phyloP scores from a whole-genome alignment of 2,329 filamentous ascomycete species.

The Daldinia sp. region DNA sequence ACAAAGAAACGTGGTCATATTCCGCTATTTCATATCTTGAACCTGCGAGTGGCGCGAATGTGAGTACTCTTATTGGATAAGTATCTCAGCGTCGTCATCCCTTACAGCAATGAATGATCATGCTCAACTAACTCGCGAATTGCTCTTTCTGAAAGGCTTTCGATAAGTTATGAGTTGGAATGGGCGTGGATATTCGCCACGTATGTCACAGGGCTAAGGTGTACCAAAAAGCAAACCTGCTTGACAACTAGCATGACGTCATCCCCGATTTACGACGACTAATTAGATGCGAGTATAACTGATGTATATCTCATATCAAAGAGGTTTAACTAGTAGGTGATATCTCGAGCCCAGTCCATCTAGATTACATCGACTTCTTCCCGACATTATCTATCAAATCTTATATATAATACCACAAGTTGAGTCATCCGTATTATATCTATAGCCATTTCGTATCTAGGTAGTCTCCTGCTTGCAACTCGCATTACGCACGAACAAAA shows the following conservation, averaged over 20 bases:
- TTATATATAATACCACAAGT: neutral
- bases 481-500: neutral
- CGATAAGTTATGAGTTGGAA: neutral
- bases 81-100: neutral
- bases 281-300: slow-evolving; percentile 36
- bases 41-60: neutral
- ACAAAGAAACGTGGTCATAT: neutral
- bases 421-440: neutral
- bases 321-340: neutral
- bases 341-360: neutral
- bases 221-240: slow-evolving; percentile 35
- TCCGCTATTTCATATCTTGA: neutral
- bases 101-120: neutral
- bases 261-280: slow-evolving; percentile 22
- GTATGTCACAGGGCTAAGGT: slow-evolving; percentile 26
- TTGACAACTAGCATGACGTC: slow-evolving; percentile 42
- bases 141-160: neutral
- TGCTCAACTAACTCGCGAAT: neutral
- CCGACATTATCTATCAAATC: slow-evolving; percentile 10
- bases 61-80: neutral
- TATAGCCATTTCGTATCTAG: neutral
- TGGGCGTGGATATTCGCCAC: slow-evolving; percentile 32
- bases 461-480: neutral
- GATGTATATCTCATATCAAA: slow-evolving; percentile 26
- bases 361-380: slow-evolving; percentile 14